Conservation (phyloP, 2,329 filamentous ascomycete species). For the Ceratocystiopsis sp. region DNA sequence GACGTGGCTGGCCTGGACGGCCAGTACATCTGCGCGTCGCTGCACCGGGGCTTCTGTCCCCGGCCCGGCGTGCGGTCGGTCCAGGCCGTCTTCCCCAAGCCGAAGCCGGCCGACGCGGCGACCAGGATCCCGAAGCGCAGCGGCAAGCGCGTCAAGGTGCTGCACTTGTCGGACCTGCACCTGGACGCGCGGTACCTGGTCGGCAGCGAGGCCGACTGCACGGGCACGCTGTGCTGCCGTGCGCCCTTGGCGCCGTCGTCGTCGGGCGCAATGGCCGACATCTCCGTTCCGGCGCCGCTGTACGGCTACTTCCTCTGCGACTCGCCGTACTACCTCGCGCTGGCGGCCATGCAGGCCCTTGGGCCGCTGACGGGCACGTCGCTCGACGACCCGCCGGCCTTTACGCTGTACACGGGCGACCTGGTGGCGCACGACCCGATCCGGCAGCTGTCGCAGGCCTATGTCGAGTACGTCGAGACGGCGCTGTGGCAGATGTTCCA, state of each 20-base stretch:
- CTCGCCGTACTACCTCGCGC: conserved; percentile 37
- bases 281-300: conserved; percentile 30
- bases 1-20: conserved; percentile 37
- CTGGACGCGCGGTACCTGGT: conserved; percentile 36
- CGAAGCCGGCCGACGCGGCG: conserved; percentile 28
- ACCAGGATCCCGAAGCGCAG: conserved; percentile 23
- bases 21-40: conserved; percentile 35
- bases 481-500: conserved; percentile 38
- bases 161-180: conserved; percentile 44
- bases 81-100: conserved; percentile 35
- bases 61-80: conserved; percentile 25
- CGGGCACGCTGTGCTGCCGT: conserved; percentile 43
- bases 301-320: conserved; percentile 40
- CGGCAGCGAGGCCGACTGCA: conserved; percentile 36
- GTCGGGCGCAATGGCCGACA: conserved; percentile 9
- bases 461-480: conserved; percentile 34
- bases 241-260: conserved; percentile 17
- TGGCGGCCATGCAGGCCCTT: conserved; percentile 37
- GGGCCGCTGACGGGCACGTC: conserved; percentile 38
- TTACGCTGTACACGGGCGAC: conserved; percentile 44
- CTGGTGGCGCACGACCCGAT: conserved; percentile 38
- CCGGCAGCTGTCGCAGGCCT: conserved; percentile 31
- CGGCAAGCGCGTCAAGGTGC: conserved; percentile 35
- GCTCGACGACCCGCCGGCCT: conserved; percentile 26
- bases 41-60: conserved; percentile 30